phyloP scores from a whole-genome alignment of 768 basidiomycete species.

The Zangia roseola region DNA sequence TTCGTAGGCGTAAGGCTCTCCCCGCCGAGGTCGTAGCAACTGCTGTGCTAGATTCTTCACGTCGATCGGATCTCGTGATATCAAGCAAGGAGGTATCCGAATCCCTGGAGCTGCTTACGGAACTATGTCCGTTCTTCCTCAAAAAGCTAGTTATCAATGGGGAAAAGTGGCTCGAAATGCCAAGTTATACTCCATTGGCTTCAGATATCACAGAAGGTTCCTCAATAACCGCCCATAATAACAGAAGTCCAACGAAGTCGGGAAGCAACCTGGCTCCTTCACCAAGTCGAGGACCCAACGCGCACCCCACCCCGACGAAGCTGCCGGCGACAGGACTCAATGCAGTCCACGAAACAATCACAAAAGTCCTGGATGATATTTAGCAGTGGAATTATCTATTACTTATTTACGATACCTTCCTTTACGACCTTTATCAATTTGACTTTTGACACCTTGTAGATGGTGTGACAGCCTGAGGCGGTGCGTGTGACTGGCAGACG shows the following conservation, averaged over 20 bases:
- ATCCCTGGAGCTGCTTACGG: constrained; percentile 72
- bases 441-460: constrained; percentile 22
- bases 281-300: constrained; percentile 42
- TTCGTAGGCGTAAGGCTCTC: no score
- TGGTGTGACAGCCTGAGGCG: no score
- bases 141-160: constrained; percentile 59
- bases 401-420: constrained; percentile 17
- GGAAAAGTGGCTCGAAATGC: constrained; percentile 53
- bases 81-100: no score
- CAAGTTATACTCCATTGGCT: constrained; percentile 18
- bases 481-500: no score
- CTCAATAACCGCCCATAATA: constrained; percentile 8
- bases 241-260: constrained; percentile 40
- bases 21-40: constrained; percentile 63
- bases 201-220: no score
- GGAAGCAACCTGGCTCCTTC: constrained; percentile 24
- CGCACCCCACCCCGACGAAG: no score
- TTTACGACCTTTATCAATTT: constrained; percentile 13
- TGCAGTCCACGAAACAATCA: constrained; percentile 78
- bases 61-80: constrained; percentile 76
- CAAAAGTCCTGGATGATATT: constrained; percentile 71
- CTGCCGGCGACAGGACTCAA: constrained; percentile 65
- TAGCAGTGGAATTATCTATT: constrained; percentile 30
- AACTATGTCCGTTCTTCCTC: no score
- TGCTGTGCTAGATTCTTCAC: constrained; percentile 77